Evolutionary conservation across 2,329 filamentous ascomycete genomes (phyloP).

Genomic region (Paecilomyces variotii): DNA sequence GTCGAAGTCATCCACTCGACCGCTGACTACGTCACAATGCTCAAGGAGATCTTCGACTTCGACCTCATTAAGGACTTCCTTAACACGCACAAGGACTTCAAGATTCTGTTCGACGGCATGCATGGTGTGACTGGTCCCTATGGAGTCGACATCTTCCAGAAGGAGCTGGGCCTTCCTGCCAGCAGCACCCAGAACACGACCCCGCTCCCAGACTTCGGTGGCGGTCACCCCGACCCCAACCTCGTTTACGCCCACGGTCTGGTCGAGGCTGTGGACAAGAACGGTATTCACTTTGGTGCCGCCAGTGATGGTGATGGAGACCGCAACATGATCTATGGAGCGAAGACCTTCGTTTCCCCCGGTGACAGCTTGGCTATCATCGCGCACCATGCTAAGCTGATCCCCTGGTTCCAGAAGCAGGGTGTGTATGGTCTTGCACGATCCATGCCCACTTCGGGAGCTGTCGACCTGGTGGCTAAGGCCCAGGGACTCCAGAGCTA

Average conservation of each 20-base stretch:
- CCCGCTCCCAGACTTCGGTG: slow-evolving; percentile 89
- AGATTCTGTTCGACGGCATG: slow-evolving; percentile 91
- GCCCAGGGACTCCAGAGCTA: slow-evolving; percentile 86
- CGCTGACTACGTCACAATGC: slow-evolving; percentile 83
- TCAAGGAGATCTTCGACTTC: slow-evolving; percentile 99
- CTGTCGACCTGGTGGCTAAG: slow-evolving; percentile 92
- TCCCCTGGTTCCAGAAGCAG: slow-evolving; percentile 97
- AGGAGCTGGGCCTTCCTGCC: slow-evolving; percentile 75
- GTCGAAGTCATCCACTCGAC: slow-evolving; percentile 94
- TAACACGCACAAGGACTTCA: slow-evolving; percentile 78
- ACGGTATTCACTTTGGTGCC: slow-evolving; percentile 88
- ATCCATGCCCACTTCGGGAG: slow-evolving; percentile 94
- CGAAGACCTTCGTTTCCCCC: slow-evolving; percentile 90
- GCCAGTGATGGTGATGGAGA: slow-evolving; percentile 96
- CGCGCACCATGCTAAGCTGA: slow-evolving; percentile 89
- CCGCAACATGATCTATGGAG: slow-evolving; percentile 99
- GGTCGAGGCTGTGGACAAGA: slow-evolving; percentile 86
- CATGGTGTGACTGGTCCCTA: slow-evolving; percentile 94
- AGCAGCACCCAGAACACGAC: slow-evolving; percentile 83
- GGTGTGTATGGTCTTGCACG: slow-evolving; percentile 91
- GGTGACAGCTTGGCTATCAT: slow-evolving; percentile 98
- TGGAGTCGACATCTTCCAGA: slow-evolving; percentile 87
- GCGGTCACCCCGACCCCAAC: slow-evolving; percentile 96
- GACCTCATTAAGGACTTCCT: slow-evolving; percentile 93
- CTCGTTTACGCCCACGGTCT: slow-evolving; percentile 93